Percentiles rank a stretch among this genome's conserved stretches.
Conservation (phyloP, 345 rosid genomes). For the Populus tremula region DNA sequence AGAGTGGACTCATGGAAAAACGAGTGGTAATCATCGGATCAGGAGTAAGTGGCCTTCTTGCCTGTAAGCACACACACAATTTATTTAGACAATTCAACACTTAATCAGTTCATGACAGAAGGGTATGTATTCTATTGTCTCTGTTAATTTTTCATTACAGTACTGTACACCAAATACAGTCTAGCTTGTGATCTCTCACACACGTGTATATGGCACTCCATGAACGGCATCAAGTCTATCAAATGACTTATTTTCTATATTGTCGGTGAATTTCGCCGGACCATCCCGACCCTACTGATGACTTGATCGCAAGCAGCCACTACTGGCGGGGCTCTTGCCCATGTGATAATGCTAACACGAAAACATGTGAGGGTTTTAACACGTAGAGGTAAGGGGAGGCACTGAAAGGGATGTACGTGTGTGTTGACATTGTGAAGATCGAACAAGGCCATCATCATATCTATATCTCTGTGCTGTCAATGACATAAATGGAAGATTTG, state of each 20-base stretch:
- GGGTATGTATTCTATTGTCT: too few species aligned
- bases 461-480: neutral
- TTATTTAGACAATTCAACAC: too few species aligned
- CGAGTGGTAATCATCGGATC: slow-evolving; percentile 39
- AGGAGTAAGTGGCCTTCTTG: slow-evolving; percentile 44
- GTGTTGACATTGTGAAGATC: neutral
- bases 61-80: slow-evolving; percentile 25
- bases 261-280: neutral
- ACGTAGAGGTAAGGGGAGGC: neutral
- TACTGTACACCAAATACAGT: too few species aligned
- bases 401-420: neutral
- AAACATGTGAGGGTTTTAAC: neutral
- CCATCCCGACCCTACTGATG: neutral
- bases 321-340: neutral
- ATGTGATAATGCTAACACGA: neutral
- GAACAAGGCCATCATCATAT: too few species aligned
- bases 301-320: neutral
- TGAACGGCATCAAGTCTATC: neutral
- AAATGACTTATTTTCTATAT: neutral
- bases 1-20: slow-evolving; percentile 23
- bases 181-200: too few species aligned
- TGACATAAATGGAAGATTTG: neutral
- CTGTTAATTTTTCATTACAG: too few species aligned
- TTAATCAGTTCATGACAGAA: too few species aligned
- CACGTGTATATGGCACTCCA: too few species aligned